Evolutionary conservation across 495 filamentous ascomycete genomes (phyloP).

Genomic region (Tuber brumale): DNA sequence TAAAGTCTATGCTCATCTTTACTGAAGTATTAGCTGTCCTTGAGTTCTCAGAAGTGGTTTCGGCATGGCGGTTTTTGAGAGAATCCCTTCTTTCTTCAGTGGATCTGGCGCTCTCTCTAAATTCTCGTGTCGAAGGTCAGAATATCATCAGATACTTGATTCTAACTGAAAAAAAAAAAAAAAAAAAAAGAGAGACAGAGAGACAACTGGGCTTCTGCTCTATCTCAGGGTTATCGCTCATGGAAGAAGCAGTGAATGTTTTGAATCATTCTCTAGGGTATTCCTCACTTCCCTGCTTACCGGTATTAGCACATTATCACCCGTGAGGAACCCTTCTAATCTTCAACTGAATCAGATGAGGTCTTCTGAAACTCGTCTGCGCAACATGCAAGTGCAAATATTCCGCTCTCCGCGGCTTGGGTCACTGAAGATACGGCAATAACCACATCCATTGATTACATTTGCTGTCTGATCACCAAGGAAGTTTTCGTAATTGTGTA

Average conservation of each 20-base stretch:
- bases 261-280: background rate
- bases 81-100: background rate
- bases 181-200: no score
- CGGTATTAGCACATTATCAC: background rate
- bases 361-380: background rate
- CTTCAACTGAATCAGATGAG: background rate
- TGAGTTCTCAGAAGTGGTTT: background rate
- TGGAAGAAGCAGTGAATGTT: background rate
- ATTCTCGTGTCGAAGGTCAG: background rate
- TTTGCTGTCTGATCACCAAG: background rate
- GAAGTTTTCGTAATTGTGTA: background rate
- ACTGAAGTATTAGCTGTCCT: background rate
- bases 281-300: background rate
- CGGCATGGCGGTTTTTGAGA: background rate
- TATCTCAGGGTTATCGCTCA: background rate
- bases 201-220: background rate
- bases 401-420: background rate
- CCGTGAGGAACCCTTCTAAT: background rate
- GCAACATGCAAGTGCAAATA: background rate
- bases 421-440: background rate
- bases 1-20: background rate
- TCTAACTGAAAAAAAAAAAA: background rate
- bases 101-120: background rate
- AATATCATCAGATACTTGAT: background rate
- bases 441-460: background rate